Evolutionary conservation across 2,329 filamentous ascomycete species (phyloP), one percentile per base, ranked within the genome.

Genomic region (Cytospora piceae): DNA sequence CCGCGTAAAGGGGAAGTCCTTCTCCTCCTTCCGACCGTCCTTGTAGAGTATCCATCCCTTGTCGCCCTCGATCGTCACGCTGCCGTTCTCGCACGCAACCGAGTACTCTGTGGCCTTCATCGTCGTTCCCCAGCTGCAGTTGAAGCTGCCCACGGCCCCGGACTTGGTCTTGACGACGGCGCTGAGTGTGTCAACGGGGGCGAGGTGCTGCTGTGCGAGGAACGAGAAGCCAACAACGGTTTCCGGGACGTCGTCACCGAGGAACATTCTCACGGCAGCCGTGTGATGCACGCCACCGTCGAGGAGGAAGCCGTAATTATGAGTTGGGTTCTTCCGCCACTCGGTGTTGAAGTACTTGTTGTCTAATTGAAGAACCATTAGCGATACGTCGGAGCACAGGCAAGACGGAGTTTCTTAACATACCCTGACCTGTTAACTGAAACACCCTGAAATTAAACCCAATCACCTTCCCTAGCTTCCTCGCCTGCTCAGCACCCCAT

Each of bases 271-370:
- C 39, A 87, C 80, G 0, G 77, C 86, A 17, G 90, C 90, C 15
- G 86, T 80, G 65, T 84, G 87, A 74, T 93, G 90, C 24, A 93
- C 89, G 39, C 90, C 90, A 4, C 85, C 89, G 71, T 93, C 90
- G 4, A 93, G 83, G 60, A 92, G 73, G 73, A 92, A 92, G 0
- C 90, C 90, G 63, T 90, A 90, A 75, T 91, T 88, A 73, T 90
- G 85, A 62, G 84, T 80, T 1, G 90, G 89, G 62, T 78, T 83
- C 73, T 87, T 87, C 49, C 90, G 84, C 90, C 90, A 83, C 22
- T 76, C 69, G 4, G 82, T 84, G 46, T 78, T 75, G 69, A 78
- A 81, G 72, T 79, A 84, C 69, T 80, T 79, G 71, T 78, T 75
- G 52, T 64, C 67, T 68, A 37, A 52, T 31, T 17, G 12, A 14